Conservation (phyloP, 306 rosid genomes). For the Crataegus laevigata region DNA sequence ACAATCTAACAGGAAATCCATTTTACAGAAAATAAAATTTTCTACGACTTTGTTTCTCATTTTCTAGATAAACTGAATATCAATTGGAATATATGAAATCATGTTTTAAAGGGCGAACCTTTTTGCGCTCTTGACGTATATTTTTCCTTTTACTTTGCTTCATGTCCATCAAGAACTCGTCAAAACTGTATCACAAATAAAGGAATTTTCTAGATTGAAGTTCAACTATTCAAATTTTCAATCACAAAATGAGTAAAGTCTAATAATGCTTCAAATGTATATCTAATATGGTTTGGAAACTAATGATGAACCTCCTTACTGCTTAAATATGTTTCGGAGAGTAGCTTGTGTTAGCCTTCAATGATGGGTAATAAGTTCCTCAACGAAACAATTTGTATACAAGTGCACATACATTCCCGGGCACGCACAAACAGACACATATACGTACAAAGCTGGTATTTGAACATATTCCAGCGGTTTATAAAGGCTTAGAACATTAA, state of each 20-base stretch:
- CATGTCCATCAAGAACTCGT: constrained; percentile 93
- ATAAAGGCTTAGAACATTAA: not conserved
- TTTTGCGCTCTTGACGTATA: constrained; percentile 93
- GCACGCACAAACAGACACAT: too few relatives aligned
- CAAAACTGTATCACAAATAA: constrained; percentile 50
- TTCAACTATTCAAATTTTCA: not conserved
- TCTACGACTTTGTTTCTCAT: not conserved
- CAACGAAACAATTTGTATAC: not conserved
- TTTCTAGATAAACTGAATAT: not conserved
- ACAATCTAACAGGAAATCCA: constrained; percentile 1
- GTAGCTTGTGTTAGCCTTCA: not conserved
- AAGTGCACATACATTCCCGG: not conserved
- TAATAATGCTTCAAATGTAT: not conserved
- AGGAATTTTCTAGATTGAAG: not conserved
- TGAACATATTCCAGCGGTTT: not conserved
- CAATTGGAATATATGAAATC: constrained; percentile 2
- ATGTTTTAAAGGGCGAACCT: constrained; percentile 38
- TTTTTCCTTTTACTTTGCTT: constrained; percentile 92
- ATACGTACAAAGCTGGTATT: too few relatives aligned
- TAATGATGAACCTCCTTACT: not conserved
- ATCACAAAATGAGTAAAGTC: not conserved
- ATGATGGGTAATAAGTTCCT: not conserved
- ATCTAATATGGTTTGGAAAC: not conserved
- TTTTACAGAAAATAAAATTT: not conserved
- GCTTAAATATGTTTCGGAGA: not conserved